Base-by-base conservation (phyloP, 2,329 filamentous ascomycete species). In the Pestalotiopsis sp. region DNA sequence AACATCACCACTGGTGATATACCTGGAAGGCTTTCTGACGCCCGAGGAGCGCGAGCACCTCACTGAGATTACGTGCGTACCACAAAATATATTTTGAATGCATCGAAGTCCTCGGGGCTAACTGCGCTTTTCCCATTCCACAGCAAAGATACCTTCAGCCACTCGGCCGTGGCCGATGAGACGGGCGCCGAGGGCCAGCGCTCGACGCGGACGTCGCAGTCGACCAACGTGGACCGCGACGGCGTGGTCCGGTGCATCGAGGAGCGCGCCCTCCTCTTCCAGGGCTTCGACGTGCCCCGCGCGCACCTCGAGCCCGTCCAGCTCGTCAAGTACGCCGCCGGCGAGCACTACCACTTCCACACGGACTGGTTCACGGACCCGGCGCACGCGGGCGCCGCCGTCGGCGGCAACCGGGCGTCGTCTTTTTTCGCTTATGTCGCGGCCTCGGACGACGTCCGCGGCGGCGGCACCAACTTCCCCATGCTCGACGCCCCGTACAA, bases 381-480 rank as follows among this genome's bases (percentile, higher is more conserved):
- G 2, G 71, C 75, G 2, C 80, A 82, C 59, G 77, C 80, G n/a
- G 77, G 78, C 1, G 77, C 80, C 11, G 77, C 75, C 1, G 72
- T 80, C 11, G 83, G 84, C 12, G 83, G 83, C 7, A 85, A 86
- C 72, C 77, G 84, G 1, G 71, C 79, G 4, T 82, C 79, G 25
- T 84, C 83, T 14, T 85, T 86, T 73, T 86, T 86, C 71, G 84
- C 79, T 3, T 86, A 85, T 69, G 80, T 85, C 20, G 76, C 78
- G 3, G 59, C 45, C 45, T 82, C 79, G 3, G 79, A 80, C 63
- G 81, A 81, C 52, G 77, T 82, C 20, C 81, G 78, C 1, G 83
- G 84, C 57, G 84, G 84, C 2, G 84, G 84, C 3, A 86, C 84
- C 6, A 85, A 85, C 71, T 86, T 86, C 70, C 83, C 84, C 0